Evolutionary conservation across 257 asterid species (phyloP), one percentile per base, ranked within the genome.

Genomic region (Phtheirospermum japonicum): DNA sequence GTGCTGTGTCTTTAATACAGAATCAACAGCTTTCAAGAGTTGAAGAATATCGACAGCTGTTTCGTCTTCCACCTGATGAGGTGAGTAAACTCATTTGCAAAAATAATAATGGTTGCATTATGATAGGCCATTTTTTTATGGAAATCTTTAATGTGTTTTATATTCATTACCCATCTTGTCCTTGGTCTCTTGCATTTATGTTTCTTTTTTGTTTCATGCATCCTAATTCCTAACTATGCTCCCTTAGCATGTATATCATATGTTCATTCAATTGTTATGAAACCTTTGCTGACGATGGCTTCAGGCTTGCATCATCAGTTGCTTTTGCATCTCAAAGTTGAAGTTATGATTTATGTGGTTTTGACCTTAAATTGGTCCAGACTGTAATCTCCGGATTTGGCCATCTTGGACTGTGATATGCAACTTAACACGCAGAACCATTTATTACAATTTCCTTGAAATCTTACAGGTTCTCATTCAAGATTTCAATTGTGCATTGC

Each of bases 401-500:
- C 49, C 17, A 42, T 42, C 49, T 19, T 2, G 18, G 10, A 42
- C 7, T 56, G n/a, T 17, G 17, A 39, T 40, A 19, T 67, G 49
- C 42, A 63, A 52, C 17, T 17, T 59, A 57, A 46, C 23, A 26
- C 45, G 60, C 61, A 18, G 7, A 18, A 10, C 56, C 30, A 56
- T 61, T 70, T 67, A 48, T 42, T 42, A 64, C 49, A 57, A 50
- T 61, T 45, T 60, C 43, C 61, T 51, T 52, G 61, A 43, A 59
- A 61, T 68, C 23, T 39, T 71, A 13, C 67, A 93, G 99, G 95
- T 80, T 58, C 97, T 89, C 69, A 79, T 93, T 75, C 95, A 87
- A 79, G 99, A 93, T 77, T 93, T 89, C 79, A 93, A 89, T 67
- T 93, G 99, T 76, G 99, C 97, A 32, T 71, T 89, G 81, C 99